phyloP scores from a whole-genome alignment of 208 protist species.

The Strigomonas galati region DNA sequence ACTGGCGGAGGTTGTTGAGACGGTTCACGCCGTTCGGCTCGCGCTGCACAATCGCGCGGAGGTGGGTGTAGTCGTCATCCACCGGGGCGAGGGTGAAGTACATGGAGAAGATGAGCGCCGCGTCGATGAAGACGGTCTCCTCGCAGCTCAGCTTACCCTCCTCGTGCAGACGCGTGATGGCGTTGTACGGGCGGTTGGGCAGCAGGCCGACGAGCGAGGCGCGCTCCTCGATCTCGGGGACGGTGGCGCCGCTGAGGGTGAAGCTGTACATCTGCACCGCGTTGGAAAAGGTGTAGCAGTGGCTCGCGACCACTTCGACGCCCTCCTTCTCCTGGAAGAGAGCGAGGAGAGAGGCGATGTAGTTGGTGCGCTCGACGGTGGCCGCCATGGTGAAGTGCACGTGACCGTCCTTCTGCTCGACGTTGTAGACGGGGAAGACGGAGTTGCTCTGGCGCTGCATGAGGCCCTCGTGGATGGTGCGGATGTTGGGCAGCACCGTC shows the following conservation, averaged over 20 bases:
- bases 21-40: constrained; percentile 82
- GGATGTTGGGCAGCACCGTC: constrained; percentile 14
- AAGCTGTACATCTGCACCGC: constrained; percentile 74
- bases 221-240: constrained; percentile 36
- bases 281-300: constrained; percentile 79
- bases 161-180: constrained; percentile 70
- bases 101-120: constrained; percentile 74
- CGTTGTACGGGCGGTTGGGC: constrained; percentile 61
- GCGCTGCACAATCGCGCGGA: constrained; percentile 53
- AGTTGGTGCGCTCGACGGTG: constrained; percentile 51
- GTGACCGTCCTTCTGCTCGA: constrained; percentile 21
- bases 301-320: constrained; percentile 41
- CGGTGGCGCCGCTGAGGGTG: constrained; percentile 40
- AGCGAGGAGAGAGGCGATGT: constrained; percentile 59
- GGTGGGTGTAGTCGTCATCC: constrained; percentile 77
- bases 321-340: constrained; percentile 66
- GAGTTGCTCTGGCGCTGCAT: constrained; percentile 49
- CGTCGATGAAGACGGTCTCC: constrained; percentile 71
- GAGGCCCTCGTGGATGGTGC: constrained; percentile 27
- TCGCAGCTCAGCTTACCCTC: constrained; percentile 46
- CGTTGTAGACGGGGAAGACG: constrained; percentile 56
- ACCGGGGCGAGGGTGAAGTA: constrained; percentile 88
- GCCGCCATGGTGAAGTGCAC: constrained; percentile 70
- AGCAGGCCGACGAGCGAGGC: constrained; percentile 66
- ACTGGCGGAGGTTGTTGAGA: constrained; percentile 80